Base-by-base conservation (phyloP, 2,329 filamentous ascomycete genomes). In the Apiospora saccharicola region DNA sequence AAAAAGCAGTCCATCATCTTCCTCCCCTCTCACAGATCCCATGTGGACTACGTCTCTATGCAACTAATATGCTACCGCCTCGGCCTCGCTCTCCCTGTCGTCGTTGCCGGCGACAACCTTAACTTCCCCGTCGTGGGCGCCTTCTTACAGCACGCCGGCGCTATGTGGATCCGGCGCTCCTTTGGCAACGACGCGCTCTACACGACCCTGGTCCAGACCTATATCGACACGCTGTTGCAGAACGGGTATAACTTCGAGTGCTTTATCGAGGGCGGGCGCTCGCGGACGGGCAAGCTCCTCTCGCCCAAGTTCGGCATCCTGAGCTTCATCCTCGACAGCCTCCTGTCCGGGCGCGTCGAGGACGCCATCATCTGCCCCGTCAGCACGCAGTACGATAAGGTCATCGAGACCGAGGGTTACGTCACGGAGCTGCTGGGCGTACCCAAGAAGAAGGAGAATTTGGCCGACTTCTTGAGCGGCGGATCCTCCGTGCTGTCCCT, bases 361-460 rank as follows among this genome's bases (percentile, higher is more conserved):
- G 96, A 99, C 81, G 92, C 94, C 44, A 93, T 98, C 57, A 94
- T 99, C 70, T 98, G 96, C 77, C 96, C 96, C 0, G 96, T 99
- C 67, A 97, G 94, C 81, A 98, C 95, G 0, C 96, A 99, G 80
- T 99, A 99, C 80, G 96, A 99, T 86, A 99, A 98, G 80, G 96
- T 99, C 71, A 97, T 99, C 73, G 96, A 99, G 82, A 98, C 97
- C 0, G 95, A 98, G 82, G 96, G 95, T 6, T 99, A 99, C 79
- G 96, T 98, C 64, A 96, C 92, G 46, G 96, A 99, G 81, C 89
- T 99, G 2, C 88, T 99, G 0, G 96, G 96, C 3, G 92, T 97
- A 74, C 96, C 96, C 0, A 99, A 99, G 83, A 94, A 94, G 78
- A 97, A 98, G 80, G 96, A 99, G 80, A 98, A 98, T 74, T 85